Base-by-base conservation (phyloP, 768 basidiomycete genomes). In the Grammothele lineata region DNA sequence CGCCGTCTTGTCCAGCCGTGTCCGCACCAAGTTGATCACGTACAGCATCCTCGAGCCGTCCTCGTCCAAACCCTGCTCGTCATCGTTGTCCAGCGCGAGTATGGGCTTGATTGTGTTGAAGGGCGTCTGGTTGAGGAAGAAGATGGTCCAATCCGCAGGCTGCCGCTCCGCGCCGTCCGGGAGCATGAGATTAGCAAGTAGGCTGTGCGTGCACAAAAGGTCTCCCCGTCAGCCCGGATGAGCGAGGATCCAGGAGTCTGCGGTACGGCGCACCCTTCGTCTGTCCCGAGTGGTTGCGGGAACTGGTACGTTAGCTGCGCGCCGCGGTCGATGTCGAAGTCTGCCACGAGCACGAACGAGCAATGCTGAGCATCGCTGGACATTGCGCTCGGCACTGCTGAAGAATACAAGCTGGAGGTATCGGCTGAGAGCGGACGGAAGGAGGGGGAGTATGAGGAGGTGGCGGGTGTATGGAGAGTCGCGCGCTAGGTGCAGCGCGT, bases 81-180 rank as follows among this genome's bases (percentile, higher is more conserved):
- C 63, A 2, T 66, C 69, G 7, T 56, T 58, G 57, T 87, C 86
- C 53, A 86, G 69, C 1, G 87, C 81, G 34, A 94, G 74, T 14
- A 92, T 78, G 5, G 92, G 87, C 1, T 84, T 79, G 54, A 95
- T 90, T 15, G 83, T 85, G 61, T 93, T 92, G 69, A 85, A 88
- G 0, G 84, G 75, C 0, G 89, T 92, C 67, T 97, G 96, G 62
- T 97, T 97, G 47, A 99, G 78, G 66, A 95, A 96, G 76, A 99
- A 99, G 36, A 97, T 83, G 5, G 96, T 98, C 94, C 94, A 98
- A 67, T 98, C 96, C 63, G 95, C 92, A 19, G 87, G 70, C 51
- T 95, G 89, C 41, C 87, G 82, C 69, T 99, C 95, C 24, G 93
- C 96, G 5, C 96, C 96, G 65, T 99, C 96, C 10, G 96, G 96